Evolutionary conservation across 2,329 filamentous ascomycete genomes (phyloP).

Genomic region (Fusarium paranaense): DNA sequence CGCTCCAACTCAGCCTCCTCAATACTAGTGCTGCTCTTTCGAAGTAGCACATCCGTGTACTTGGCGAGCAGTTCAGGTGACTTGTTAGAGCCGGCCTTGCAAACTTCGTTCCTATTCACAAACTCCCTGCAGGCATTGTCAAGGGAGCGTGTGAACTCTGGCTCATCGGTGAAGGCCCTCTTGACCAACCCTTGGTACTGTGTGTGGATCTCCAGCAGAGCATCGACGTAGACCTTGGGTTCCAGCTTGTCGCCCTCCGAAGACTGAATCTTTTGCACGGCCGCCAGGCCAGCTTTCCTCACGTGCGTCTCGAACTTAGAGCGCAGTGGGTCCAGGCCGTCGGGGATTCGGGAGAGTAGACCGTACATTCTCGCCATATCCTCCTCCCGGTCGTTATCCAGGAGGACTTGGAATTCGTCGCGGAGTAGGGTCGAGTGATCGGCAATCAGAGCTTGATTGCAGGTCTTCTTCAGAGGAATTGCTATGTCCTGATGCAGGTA

Average conservation of each 20-base stretch:
- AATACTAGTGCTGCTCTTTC: slow-evolving; percentile 91
- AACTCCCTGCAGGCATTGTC: slow-evolving; percentile 98
- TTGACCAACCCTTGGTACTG: slow-evolving; percentile 94
- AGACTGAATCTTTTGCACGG: slow-evolving; percentile 89
- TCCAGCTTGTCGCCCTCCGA: slow-evolving; percentile 90
- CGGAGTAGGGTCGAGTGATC: slow-evolving; percentile 88
- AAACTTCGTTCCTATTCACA: slow-evolving; percentile 97
- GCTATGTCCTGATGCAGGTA: slow-evolving; percentile 94
- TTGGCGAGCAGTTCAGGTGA: slow-evolving; percentile 95
- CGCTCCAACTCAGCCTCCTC: slow-evolving; percentile 95
- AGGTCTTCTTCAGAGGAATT: slow-evolving; percentile 83
- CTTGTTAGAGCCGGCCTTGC: slow-evolving; percentile 91
- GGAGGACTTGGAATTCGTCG: slow-evolving; percentile 93
- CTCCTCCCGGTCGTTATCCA: slow-evolving; percentile 94
- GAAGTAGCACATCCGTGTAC: slow-evolving; percentile 91
- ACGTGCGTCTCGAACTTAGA: slow-evolving; percentile 93
- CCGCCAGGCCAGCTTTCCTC: slow-evolving; percentile 85
- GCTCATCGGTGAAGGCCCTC: slow-evolving; percentile 92
- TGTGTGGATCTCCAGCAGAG: slow-evolving; percentile 91
- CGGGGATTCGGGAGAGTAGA: slow-evolving; percentile 87
- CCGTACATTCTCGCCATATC: slow-evolving; percentile 98
- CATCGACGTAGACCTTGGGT: slow-evolving; percentile 96
- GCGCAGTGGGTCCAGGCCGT: slow-evolving; percentile 89
- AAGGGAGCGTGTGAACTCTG: slow-evolving; percentile 94
- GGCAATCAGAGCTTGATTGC: slow-evolving; percentile 88